Evolutionary conservation across 2,329 filamentous ascomycete genomes (phyloP).

Genomic region (Neonectria hederae): DNA sequence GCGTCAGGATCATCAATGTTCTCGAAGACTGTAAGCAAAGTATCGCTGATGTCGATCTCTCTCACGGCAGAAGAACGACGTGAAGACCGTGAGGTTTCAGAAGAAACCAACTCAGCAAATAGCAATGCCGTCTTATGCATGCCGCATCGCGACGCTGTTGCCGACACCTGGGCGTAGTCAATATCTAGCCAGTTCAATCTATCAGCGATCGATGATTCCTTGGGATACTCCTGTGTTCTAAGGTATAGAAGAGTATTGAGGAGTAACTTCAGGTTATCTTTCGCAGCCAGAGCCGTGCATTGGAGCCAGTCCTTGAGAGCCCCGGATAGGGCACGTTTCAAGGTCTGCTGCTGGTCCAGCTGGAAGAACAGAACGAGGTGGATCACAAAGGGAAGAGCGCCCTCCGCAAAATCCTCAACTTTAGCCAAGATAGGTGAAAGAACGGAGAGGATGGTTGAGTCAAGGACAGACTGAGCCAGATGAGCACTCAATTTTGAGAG

Average conservation of each 20-base stretch:
- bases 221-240: conserved; percentile 78
- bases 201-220: conserved; percentile 81
- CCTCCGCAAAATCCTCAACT: conserved; percentile 75
- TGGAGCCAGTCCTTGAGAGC: conserved; percentile 72
- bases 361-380: conserved; percentile 82
- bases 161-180: conserved; percentile 75
- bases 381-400: conserved; percentile 82
- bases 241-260: conserved; percentile 87
- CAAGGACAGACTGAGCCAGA: conserved; percentile 66
- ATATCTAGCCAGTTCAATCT: conserved; percentile 87
- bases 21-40: conserved; percentile 85
- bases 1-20: conserved; percentile 96
- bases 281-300: conserved; percentile 49
- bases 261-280: conserved; percentile 75
- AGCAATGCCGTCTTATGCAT: conserved; percentile 90
- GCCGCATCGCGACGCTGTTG: conserved; percentile 78
- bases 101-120: conserved; percentile 78
- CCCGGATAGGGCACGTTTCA: conserved; percentile 72
- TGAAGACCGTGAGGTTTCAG: conserved; percentile 65
- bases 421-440: conserved; percentile 72
- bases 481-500: conserved; percentile 68
- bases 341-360: conserved; percentile 65
- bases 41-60: conserved; percentile 67
- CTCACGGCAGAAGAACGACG: conserved; percentile 71
- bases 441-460: conserved; percentile 75